phyloP scores from a whole-genome alignment of 2,329 filamentous ascomycete species.

The Tolypocladium inflatum region DNA sequence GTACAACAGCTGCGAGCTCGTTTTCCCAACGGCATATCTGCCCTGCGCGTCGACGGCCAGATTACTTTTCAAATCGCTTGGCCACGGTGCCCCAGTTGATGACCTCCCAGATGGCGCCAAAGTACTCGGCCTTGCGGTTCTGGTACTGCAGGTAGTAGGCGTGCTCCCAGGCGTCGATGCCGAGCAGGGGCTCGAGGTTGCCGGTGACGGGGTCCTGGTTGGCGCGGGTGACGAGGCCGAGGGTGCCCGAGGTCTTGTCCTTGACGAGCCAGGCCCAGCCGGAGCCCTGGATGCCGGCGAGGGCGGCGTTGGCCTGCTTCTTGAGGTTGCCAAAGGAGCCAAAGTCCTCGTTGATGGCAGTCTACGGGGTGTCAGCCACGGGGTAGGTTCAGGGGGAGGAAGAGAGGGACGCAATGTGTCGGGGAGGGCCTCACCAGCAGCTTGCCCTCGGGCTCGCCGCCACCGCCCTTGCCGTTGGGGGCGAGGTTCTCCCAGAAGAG shows the following conservation, averaged over 20 bases:
- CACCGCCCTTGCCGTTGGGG: conserved; percentile 51
- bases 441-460: conserved; percentile 50
- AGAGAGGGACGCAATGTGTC: conserved; percentile 34
- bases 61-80: conserved; percentile 55
- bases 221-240: conserved; percentile 60
- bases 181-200: conserved; percentile 71
- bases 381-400: not conserved
- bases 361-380: conserved; percentile 17
- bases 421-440: conserved; percentile 38
- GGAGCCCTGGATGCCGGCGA: conserved; percentile 73
- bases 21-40: not conserved
- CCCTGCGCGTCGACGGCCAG: not conserved
- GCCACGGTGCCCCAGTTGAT: conserved; percentile 91
- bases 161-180: conserved; percentile 94
- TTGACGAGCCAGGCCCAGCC: conserved; percentile 89
- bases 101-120: conserved; percentile 86
- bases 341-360: conserved; percentile 56
- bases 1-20: not conserved
- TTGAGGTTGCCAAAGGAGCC: conserved; percentile 55
- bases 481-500: conserved; percentile 80
- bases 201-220: conserved; percentile 89
- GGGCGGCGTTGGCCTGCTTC: conserved; percentile 56
- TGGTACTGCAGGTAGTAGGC: conserved; percentile 94
- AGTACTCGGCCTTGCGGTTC: conserved; percentile 96
- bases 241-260: conserved; percentile 50